Conservation (phyloP, 495 filamentous ascomycete species). For the Durotheca rogersii region DNA sequence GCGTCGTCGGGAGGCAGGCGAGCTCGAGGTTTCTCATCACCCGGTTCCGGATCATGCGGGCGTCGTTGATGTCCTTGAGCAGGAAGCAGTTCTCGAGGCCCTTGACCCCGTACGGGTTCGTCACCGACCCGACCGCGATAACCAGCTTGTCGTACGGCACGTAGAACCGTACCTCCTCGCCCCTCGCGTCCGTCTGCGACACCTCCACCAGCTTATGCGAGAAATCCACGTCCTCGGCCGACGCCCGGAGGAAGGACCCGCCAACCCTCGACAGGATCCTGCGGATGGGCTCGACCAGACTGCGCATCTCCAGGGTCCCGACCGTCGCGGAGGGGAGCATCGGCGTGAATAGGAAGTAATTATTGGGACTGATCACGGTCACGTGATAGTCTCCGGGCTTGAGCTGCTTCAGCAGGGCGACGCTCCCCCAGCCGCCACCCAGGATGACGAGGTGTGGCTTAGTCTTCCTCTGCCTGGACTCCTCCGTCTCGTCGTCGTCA, state of each 20-base stretch:
- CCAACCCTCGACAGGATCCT: conserved; percentile 72
- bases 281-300: conserved; percentile 88
- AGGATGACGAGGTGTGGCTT: conserved; percentile 92
- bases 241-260: conserved; percentile 87
- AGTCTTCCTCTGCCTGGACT: conserved; percentile 66
- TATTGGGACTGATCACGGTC: conserved; percentile 88
- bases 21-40: conserved; percentile 91
- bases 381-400: conserved; percentile 90
- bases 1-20: conserved; percentile 89
- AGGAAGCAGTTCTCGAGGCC: conserved; percentile 94
- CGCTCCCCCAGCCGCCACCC: conserved; percentile 93
- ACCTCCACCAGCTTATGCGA: conserved; percentile 88
- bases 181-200: conserved; percentile 66
- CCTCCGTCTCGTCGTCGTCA: conserved; percentile 78
- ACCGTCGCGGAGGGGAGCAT: conserved; percentile 97
- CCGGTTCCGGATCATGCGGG: conserved; percentile 80
- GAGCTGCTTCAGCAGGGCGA: conserved; percentile 87
- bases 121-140: conserved; percentile 85
- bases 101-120: conserved; percentile 94
- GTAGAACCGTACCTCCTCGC: conserved; percentile 78
- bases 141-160: conserved; percentile 99
- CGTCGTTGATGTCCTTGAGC: conserved; percentile 91
- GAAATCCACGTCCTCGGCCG: conserved; percentile 86
- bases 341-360: conserved; percentile 97
- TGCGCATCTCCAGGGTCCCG: conserved; percentile 86